Base-by-base conservation (phyloP, 2,329 filamentous ascomycete species). In the Aspergillus fischeri region DNA sequence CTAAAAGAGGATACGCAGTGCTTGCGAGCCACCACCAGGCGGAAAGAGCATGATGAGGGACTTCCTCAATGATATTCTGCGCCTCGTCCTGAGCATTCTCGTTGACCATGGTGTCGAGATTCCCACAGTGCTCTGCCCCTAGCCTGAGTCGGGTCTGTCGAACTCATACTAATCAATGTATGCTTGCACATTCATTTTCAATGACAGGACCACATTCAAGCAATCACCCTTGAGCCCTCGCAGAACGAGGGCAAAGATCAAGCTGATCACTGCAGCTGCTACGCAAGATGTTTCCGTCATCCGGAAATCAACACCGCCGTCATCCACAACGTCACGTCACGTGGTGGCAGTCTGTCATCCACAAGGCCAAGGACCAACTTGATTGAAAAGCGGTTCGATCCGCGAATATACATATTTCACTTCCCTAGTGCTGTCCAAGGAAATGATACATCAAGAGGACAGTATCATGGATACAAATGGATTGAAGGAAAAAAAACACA, bases 11-110 rank as follows among this genome's bases (percentile, higher is more conserved):
- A 63, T 80, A 81, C 32, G 78, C 81, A 8, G 83, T 86, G 21
- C 80, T 83, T 2, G 83, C 82, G 65, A 86, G 82, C 83, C 83
- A 86, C 82, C 83, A 86, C 55, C 78, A 61, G 8, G 68, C 67
- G n/a, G 70, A 65, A 24, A 70, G 62, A 7, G 71, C 54, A 38
- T 55, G 51, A 10, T 60, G 54, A 28, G 52, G 51, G 20, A 57
- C 47, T 61, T 63, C 45, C 44, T 47, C 44, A 3, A 47, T 5
- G 21, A 47, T 47, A 47, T 47, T 25, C 21, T 24, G 44, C 24
- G 21, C 44, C 20, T 47, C 44, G 8, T 24, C 21, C 21, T 47
- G 20, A 14, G 20, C 14, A 25, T 7, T 14, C 14, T 25, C 20
- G 24, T 47, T 17, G 11, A 14, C 24, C 44, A 47, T 47, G 21